phyloP scores from a whole-genome alignment of 208 protist species.

The Trypanosomatidae sp. region DNA sequence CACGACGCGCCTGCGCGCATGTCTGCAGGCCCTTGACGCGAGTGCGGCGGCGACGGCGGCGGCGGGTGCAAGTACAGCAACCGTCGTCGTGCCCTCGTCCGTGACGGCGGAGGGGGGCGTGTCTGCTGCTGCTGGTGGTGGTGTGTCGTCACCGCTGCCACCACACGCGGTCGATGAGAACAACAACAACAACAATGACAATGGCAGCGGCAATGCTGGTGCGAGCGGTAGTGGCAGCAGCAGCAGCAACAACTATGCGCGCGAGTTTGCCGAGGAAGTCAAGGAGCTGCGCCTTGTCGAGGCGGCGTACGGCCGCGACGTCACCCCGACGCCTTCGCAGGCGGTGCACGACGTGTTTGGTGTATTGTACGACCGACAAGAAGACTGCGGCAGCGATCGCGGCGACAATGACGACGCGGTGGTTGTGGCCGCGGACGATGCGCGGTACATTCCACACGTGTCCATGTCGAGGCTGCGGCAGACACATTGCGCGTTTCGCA shows the following conservation, averaged over 20 bases:
- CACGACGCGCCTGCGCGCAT: slow-evolving; percentile 10
- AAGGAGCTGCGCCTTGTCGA: slow-evolving; percentile 22
- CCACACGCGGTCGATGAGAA: background rate
- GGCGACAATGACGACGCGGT: slow-evolving; percentile 11
- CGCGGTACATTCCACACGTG: no score
- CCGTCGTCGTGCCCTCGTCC: no score
- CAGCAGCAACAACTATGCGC: slow-evolving; percentile 6
- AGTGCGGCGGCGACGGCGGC: no score
- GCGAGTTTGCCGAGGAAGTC: slow-evolving; percentile 16
- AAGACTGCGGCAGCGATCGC: slow-evolving; percentile 39
- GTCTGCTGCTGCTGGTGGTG: no score
- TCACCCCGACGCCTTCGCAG: slow-evolving; percentile 10
- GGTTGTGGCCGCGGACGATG: no score
- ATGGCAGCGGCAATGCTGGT: slow-evolving; percentile 1
- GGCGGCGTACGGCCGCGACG: slow-evolving; percentile 13
- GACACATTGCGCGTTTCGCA: no score
- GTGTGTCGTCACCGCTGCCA: background rate
- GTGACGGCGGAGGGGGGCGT: no score
- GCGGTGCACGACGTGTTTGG: slow-evolving; percentile 33
- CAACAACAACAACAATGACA: background rate
- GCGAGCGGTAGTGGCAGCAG: no score
- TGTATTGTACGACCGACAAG: slow-evolving; percentile 28
- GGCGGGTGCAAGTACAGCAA: no score
- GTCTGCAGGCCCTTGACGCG: no score
- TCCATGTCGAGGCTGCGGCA: no score